Conservation (phyloP, 306 rosid genomes). For the Cicer yamashitae region DNA sequence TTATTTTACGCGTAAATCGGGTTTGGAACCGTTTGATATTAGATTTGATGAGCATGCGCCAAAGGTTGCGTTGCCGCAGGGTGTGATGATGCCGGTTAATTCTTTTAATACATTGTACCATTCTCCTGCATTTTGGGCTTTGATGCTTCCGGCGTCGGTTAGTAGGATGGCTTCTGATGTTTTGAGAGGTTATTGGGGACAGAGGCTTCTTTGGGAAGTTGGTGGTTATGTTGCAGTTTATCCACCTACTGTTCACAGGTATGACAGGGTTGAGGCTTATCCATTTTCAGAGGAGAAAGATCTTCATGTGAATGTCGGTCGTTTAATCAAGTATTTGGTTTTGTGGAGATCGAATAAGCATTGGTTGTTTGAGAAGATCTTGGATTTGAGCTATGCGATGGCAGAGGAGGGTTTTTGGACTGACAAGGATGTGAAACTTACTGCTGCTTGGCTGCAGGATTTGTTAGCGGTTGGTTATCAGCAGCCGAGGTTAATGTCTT, state of each 20-base stretch:
- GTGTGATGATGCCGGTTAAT: slow-evolving; percentile 87
- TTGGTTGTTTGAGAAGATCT: slow-evolving; percentile 76
- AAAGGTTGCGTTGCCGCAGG: slow-evolving; percentile 93
- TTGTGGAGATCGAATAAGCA: slow-evolving; percentile 87
- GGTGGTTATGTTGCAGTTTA: slow-evolving; percentile 90
- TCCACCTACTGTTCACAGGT: slow-evolving; percentile 90
- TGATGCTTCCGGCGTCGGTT: slow-evolving; percentile 98
- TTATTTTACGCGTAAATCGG: slow-evolving; percentile 86
- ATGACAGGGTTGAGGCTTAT: slow-evolving; percentile 79
- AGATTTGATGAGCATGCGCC: slow-evolving; percentile 83
- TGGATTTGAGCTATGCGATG: slow-evolving; percentile 86
- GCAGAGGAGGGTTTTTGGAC: slow-evolving; percentile 97
- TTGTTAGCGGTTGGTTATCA: slow-evolving; percentile 91
- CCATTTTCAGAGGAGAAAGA: slow-evolving; percentile 97
- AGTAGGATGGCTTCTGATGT: slow-evolving; percentile 97
- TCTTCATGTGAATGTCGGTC: slow-evolving; percentile 94
- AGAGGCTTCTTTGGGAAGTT: slow-evolving; percentile 96
- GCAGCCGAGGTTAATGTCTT: slow-evolving; percentile 92
- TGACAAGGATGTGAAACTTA: slow-evolving; percentile 83
- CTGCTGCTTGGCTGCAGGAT: slow-evolving; percentile 98
- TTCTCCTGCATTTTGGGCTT: slow-evolving; percentile 90
- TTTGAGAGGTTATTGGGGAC: slow-evolving; percentile 98
- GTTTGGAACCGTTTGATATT: slow-evolving; percentile 81
- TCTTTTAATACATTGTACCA: slow-evolving; percentile 91
- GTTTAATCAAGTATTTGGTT: slow-evolving; percentile 71